Evolutionary conservation across 1,284 basidiomycete genomes (phyloP).

Genomic region (Tranzscheliella williamsii): DNA sequence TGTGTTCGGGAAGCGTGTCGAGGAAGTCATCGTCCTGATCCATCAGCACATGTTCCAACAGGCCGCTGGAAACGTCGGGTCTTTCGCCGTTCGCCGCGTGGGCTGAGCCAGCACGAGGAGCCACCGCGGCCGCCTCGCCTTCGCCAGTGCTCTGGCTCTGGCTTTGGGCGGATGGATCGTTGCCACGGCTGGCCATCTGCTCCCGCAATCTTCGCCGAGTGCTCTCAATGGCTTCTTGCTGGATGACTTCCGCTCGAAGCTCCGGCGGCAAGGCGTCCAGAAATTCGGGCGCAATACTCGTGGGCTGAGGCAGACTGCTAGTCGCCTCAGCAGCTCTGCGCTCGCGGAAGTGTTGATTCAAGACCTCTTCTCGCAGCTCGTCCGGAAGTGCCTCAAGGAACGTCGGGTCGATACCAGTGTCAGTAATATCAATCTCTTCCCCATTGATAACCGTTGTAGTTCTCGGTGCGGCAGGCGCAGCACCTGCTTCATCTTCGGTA

Average conservation of each 20-base stretch:
- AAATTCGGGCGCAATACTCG: conserved; percentile 91
- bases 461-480: conserved; percentile 8
- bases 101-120: conserved; percentile 2
- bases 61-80: conserved; percentile 1
- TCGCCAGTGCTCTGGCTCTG: conserved; percentile 4
- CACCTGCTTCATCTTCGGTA: conserved; percentile 2
- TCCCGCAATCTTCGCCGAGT: conserved; percentile 62
- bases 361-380: conserved; percentile 96
- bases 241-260: conserved; percentile 92
- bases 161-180: conserved; percentile 54
- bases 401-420: conserved; percentile 96
- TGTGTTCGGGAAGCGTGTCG: conserved; percentile 69
- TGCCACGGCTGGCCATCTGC: conserved; percentile 13
- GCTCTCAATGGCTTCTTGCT: conserved; percentile 84
- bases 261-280: conserved; percentile 93
- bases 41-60: conserved; percentile 74
- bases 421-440: conserved; percentile 93
- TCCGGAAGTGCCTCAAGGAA: conserved; percentile 97
- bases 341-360: conserved; percentile 95
- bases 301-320: conserved; percentile 65
- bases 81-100: conserved; percentile 1
- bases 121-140: neutral
- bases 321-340: conserved; percentile 68
- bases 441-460: conserved; percentile 71
- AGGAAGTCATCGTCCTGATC: conserved; percentile 83